Base-by-base conservation (phyloP, 495 filamentous ascomycete species). In the Pyrenopolyporus hunteri region DNA sequence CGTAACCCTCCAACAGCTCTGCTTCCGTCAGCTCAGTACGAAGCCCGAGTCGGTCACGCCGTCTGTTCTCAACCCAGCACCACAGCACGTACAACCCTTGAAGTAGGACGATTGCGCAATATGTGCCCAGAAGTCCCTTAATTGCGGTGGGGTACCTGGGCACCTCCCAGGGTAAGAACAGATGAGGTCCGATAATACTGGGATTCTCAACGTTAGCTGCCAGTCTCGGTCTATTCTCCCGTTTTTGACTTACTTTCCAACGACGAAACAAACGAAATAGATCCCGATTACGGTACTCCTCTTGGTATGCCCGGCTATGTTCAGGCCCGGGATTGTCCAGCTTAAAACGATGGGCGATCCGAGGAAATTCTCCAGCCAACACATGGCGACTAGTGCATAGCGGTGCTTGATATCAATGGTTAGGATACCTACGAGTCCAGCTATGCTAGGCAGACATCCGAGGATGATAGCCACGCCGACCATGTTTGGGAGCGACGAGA, bases 311-410 rank as follows among this genome's bases (percentile, higher is more conserved):
- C 69, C 69, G 7, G 67, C 66, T 10, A 73, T 31, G 47, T 70
- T 73, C n/a, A 64, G 37, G 7, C 62, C 62, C 2, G 62, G 68
- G 4, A 67, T 28, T 9, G 56, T 69, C 69, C 66, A 70, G 25
- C 25, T 64, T 11, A 73, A 31, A 14, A 68, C 40, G 17, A 82
- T 72, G 0, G 79, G 78, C 1, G 78, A 72, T 1, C 79, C 79
- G 17, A 81, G 28, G 14, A 77, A 67, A 31, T 72, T 72, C 42
- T 79, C 73, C 4, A 85, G 57, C 82, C 82, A 85, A 19, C 76
- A 77, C 62, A 80, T 82, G 36, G 75, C 82, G 22, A 83, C 78
- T 3, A 85, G 72, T 4, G 73, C 76, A 70, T 74, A 83, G 14
- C 76, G 76, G 26, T 82, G 75, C 20, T 78, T 67, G 4, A 81